Base-by-base conservation (phyloP, 768 basidiomycete species). In the Hygrophorus russula region DNA sequence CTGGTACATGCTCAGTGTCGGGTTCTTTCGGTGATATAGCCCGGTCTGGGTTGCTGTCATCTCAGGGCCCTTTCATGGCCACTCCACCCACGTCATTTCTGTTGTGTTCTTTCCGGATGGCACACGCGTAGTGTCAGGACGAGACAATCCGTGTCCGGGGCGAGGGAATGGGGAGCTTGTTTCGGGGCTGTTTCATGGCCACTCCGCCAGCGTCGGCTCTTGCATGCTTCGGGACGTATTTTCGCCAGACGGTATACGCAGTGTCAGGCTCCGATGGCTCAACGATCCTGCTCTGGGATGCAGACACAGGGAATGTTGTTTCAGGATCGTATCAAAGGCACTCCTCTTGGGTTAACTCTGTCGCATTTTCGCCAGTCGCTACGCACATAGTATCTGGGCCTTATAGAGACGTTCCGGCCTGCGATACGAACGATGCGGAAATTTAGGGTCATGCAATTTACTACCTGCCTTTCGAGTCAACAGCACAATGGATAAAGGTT, bases 81-180 rank as follows among this genome's bases (percentile, higher is more conserved):
- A 50, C 49, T 47, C n/a, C 20, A 51, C 27, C 43, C 46, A n/a
- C 31, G 48, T 53, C 36, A 50, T 20, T 42, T 51, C 43, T 51
- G 40, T 59, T 42, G 46, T 49, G 1, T 56, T 55, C 46, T 59
- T 60, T 19, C 59, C 64, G 20, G 47, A 57, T 6, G 36, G 50
- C 1, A 41, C 18, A 15, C 40, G 45, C 11, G 39, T 63, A 34
- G 56, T 39, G n/a, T 57, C 58, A 44, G 60, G 49, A 61, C 32
- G 29, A 20, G 17, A 14, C 36, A 27, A 15, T 47, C 10, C 12
- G 18, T 3, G 38, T 46, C 10, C 42, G 41, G 46, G 46, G 42
- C 31, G 39, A 14, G 19, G 15, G 33, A 20, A 5, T 35, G 11
- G 29, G 15, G 10, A 4, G 4, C 5, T n/a, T 15, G 20, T 41